These are phyloP conservation scores for Colletotrichum liaoningense DNA, from an alignment of 2,329 filamentous ascomycete species.

Conservation along the genomic window DNA sequence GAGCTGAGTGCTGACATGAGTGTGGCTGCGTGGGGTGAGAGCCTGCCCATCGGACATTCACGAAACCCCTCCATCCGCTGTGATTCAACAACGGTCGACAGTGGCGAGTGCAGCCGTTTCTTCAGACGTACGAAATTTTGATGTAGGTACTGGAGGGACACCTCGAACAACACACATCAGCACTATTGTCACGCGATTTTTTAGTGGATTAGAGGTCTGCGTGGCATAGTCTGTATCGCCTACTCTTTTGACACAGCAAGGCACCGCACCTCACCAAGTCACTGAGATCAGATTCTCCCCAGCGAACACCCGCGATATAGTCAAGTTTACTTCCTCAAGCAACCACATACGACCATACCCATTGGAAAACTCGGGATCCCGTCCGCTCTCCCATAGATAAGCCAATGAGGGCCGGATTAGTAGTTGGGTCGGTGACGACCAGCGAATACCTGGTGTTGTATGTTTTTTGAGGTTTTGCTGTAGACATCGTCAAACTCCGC, in stretches of 20 bases:
- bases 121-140: not conserved
- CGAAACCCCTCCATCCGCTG: not conserved
- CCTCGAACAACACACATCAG: not conserved
- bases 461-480: not conserved
- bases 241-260: too few species aligned
- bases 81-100: not conserved
- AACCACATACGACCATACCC: not conserved
- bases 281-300: not conserved
- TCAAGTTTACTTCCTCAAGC: not conserved
- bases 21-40: too few species aligned
- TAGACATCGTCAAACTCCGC: not conserved
- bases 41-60: not conserved
- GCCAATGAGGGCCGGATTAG: not conserved
- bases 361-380: not conserved
- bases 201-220: not conserved
- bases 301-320: not conserved
- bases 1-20: not conserved
- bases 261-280: too few species aligned
- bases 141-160: not conserved
- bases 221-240: not conserved
- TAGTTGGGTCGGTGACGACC: not conserved
- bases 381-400: not conserved
- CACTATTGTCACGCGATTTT: not conserved
- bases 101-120: not conserved
- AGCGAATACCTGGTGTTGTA: not conserved